Base-by-base conservation (phyloP, 2,329 filamentous ascomycete species). In the Periconia sp. region DNA sequence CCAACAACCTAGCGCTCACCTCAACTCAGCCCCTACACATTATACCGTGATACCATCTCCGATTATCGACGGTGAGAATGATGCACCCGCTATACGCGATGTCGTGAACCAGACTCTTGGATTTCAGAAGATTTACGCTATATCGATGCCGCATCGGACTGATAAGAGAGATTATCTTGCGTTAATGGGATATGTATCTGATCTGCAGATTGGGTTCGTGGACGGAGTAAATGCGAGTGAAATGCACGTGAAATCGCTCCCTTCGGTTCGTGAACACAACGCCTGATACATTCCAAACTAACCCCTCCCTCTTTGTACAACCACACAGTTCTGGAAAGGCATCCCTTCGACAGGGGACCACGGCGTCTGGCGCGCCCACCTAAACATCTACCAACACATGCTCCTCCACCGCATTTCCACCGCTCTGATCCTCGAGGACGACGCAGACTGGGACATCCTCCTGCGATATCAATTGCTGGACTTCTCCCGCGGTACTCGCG, bases 361-460 rank as follows among this genome's bases (percentile, higher is more conserved):
- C 18, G 58, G 58, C 13, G 53, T 50, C 45, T 61, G 56, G 58
- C 58, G 58, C 27, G 56, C 58, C 6, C 58, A 61, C 45, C 11
- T 61, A 7, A 52, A 61, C 42, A 40, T 55, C 27, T 58, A 56
- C 40, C 56, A 54, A 50, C 18, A 54, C 41, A 61, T 61, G 54
- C 8, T 59, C 1, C 54, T 41, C n/a, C 49, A 61, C 37, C 20
- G 41, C 10, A 57, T 61, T 19, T 52, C 53, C 18, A 49, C 61
- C 1, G 61, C 60, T 3, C 46, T 64, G 1, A 44, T 64, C 3
- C 43, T 62, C 8, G 61, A 64, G 50, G 60, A 59, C 33, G 61
- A 61, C 23, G 56, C 50, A 17, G 61, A 64, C 47, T 63, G 60
- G 61, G 61, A 64, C 33, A 35, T 63, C 18, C 42, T 60, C 10